Percentiles rank a stretch among this genome's conserved stretches.
Conservation (phyloP, 2,329 filamentous ascomycete species). For the Biscogniauxia sp. region DNA sequence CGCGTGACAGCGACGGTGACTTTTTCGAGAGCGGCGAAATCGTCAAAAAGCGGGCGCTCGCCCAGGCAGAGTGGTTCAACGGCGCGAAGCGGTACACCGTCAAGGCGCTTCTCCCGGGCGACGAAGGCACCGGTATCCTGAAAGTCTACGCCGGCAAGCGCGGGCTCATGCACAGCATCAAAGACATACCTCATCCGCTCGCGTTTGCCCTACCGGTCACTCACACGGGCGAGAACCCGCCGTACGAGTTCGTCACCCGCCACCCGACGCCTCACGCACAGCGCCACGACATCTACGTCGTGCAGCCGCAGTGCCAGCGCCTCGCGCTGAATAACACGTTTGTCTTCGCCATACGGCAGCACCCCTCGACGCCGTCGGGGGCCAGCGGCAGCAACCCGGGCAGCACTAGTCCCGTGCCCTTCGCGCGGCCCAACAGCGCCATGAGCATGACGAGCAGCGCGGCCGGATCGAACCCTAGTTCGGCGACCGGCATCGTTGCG, state of each 20-base stretch:
- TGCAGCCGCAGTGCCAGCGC: conserved; percentile 87
- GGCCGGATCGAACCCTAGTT: conserved; percentile 56
- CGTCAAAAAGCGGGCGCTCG: conserved; percentile 79
- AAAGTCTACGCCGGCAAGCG: conserved; percentile 93
- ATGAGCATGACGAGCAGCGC: conserved; percentile 63
- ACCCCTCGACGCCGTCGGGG: conserved; percentile 57
- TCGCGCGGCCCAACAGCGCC: conserved; percentile 58
- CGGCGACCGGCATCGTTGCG: conserved; percentile 48
- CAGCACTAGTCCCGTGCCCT: conserved; percentile 57
- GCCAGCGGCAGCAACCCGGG: conserved; percentile 43
- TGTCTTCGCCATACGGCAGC: conserved; percentile 92
- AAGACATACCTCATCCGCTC: conserved; percentile 89
- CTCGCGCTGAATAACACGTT: conserved; percentile 96
- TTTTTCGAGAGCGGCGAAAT: conserved; percentile 88
- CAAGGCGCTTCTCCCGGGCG: conserved; percentile 86
- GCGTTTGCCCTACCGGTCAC: conserved; percentile 87
- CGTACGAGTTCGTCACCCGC: conserved; percentile 87
- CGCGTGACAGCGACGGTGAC: conserved; percentile 84
- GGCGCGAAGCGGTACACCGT: conserved; percentile 89
- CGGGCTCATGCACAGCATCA: conserved; percentile 95
- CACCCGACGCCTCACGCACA: conserved; percentile 98
- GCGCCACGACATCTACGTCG: conserved; percentile 93
- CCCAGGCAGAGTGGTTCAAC: conserved; percentile 87
- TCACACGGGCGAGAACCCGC: conserved; percentile 88
- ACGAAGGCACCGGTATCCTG: conserved; percentile 83